These are phyloP conservation scores for Leptographium procerum DNA, from an alignment of 2,329 filamentous ascomycete species.

Conservation along the genomic window DNA sequence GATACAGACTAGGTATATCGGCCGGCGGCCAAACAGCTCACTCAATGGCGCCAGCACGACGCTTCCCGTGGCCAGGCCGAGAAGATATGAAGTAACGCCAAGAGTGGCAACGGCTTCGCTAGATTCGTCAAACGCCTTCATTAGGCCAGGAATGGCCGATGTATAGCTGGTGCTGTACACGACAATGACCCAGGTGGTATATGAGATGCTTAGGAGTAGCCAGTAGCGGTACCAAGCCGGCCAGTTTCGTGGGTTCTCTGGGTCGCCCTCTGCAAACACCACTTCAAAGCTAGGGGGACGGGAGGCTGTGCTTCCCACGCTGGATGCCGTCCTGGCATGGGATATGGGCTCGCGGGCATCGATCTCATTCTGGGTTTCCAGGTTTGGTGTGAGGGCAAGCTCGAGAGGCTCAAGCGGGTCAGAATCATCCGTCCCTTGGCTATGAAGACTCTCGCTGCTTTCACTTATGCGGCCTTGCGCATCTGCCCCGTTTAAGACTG, in stretches of 20 bases:
- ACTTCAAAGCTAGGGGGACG: slow-evolving; percentile 52
- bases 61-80: slow-evolving; percentile 58
- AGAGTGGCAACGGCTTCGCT: slow-evolving; percentile 48
- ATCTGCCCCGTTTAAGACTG: neutral
- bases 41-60: slow-evolving; percentile 62
- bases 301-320: slow-evolving; percentile 25
- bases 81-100: slow-evolving; percentile 62
- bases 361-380: slow-evolving; percentile 10
- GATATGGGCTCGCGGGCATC: slow-evolving; percentile 25
- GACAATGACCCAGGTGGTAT: slow-evolving; percentile 36
- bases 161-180: slow-evolving; percentile 68
- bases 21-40: slow-evolving; percentile 53
- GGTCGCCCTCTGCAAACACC: slow-evolving; percentile 51
- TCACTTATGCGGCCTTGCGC: neutral
- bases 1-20: slow-evolving; percentile 55
- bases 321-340: slow-evolving; percentile 26
- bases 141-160: slow-evolving; percentile 54
- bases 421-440: slow-evolving; percentile 9
- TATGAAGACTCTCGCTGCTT: slow-evolving; percentile 1
- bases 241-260: slow-evolving; percentile 58
- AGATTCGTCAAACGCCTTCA: slow-evolving; percentile 47
- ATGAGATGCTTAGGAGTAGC: slow-evolving; percentile 29
- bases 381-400: slow-evolving; percentile 12
- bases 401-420: slow-evolving; percentile 12
- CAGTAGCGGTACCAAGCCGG: slow-evolving; percentile 33